Base-by-base conservation (phyloP, 2,329 filamentous ascomycete species). In the Herpomyces periplanetae region DNA sequence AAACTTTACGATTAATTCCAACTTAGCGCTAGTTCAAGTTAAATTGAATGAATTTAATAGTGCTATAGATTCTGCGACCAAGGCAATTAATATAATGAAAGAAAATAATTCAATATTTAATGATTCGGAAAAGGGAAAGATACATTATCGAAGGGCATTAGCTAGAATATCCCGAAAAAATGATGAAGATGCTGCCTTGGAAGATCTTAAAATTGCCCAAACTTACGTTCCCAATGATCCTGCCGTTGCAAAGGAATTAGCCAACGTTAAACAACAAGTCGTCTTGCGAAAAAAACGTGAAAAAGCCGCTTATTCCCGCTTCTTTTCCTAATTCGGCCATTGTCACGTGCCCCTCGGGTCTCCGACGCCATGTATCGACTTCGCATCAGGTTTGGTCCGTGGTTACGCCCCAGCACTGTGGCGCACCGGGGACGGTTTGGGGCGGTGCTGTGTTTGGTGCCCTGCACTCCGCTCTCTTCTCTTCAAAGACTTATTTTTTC, bases 281-380 rank as follows among this genome's bases (percentile, higher is more conserved):
- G 49, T 55, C 5, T 64, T 61, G 22, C 51, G 62, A 25, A 49
- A 56, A 25, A 63, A 64, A 36, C 85, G 73, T 53, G 68, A 88
- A 47, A 84, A 73, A 52, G 68, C 65, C 29, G 63, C 61, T 4
- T 85, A 75, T 37, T 65, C 63, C 44, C 91, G 85, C 44, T 80
- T 84, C 41, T 91, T 91, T 35, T 38, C 45, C 15, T 58, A 32
- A 39, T n/a, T n/a, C n/a, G n/a, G n/a, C n/a, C n/a, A n/a, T n/a
- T n/a, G n/a, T n/a, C n/a, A n/a, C n/a, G n/a, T n/a, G n/a, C n/a
- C n/a, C n/a, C n/a, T n/a, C n/a, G n/a, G n/a, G n/a, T n/a, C n/a
- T n/a, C n/a, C n/a, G n/a, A n/a, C n/a, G n/a, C n/a, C n/a, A n/a
- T n/a, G n/a, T n/a, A n/a, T n/a, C n/a, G n/a, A n/a, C n/a, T n/a